phyloP scores from a whole-genome alignment of 306 rosid species.

The Lagenaria siceraria region DNA sequence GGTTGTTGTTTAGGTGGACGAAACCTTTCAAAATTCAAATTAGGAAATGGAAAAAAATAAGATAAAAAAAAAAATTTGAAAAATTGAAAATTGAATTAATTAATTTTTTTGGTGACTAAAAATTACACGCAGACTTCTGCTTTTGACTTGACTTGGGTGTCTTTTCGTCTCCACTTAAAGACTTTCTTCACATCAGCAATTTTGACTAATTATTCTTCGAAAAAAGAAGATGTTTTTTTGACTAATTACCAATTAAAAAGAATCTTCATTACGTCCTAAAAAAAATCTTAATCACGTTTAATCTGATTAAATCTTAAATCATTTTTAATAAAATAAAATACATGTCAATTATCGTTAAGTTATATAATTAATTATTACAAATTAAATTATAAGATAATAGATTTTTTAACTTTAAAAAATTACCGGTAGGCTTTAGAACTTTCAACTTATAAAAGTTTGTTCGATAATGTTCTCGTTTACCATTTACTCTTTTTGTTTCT shows the following conservation, averaged over 20 bases:
- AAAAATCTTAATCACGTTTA: background rate
- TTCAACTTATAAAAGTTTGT: no score
- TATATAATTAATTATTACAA: no score
- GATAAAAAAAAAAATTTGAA: background rate
- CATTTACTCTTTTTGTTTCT: no score
- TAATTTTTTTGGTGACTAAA: background rate
- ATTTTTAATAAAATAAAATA: no score
- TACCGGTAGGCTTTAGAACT: no score
- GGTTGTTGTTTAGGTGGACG: background rate
- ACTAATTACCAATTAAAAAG: no score
- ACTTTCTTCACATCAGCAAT: background rate
- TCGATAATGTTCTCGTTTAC: no score
- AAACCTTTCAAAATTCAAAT: background rate
- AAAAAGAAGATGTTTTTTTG: background rate
- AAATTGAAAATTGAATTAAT: background rate
- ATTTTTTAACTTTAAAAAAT: no score
- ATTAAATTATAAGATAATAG: no score
- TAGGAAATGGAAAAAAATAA: background rate
- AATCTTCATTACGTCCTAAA: no score
- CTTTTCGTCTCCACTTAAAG: background rate
- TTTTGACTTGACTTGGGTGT: background rate
- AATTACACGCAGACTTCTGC: background rate
- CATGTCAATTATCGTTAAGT: no score
- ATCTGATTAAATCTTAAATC: background rate
- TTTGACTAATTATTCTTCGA: background rate